A percentile compares a stretch with the other conserved stretches of the same genome.
Conservation (phyloP, 306 rosid species). For the Cucumis melo region DNA sequence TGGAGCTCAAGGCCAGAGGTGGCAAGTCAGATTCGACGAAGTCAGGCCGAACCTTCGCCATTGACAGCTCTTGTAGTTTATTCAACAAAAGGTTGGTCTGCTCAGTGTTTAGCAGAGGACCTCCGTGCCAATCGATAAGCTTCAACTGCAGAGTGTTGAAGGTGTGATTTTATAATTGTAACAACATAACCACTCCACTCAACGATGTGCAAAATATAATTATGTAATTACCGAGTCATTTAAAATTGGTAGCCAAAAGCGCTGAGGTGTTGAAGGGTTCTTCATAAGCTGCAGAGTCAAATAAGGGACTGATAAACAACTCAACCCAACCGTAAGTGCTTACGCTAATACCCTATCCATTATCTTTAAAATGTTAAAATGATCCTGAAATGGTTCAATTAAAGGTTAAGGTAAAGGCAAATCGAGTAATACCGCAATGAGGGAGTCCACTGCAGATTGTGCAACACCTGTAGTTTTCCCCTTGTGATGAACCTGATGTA, state of each 20-base stretch:
- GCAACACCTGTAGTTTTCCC: slow-evolving; percentile 59
- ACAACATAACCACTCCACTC: background rate
- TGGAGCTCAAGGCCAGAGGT: slow-evolving; percentile 40
- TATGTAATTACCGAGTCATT: slow-evolving; percentile 57
- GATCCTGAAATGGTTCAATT: too few species aligned
- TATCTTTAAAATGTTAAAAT: background rate
- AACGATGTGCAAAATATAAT: background rate
- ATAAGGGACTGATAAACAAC: background rate
- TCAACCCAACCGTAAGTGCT: too few species aligned
- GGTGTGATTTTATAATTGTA: background rate
- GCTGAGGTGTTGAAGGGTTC: slow-evolving; percentile 85
- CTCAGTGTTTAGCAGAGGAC: slow-evolving; percentile 55
- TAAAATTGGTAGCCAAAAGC: slow-evolving; percentile 84
- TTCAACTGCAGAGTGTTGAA: slow-evolving; percentile 43
- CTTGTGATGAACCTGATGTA: slow-evolving; percentile 39
- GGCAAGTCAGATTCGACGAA: slow-evolving; percentile 46
- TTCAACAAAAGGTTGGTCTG: slow-evolving; percentile 69
- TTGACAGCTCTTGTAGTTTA: slow-evolving; percentile 72
- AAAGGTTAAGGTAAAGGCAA: background rate
- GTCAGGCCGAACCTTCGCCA: slow-evolving; percentile 57
- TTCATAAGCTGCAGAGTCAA: slow-evolving; percentile 57
- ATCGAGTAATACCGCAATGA: slow-evolving; percentile 42
- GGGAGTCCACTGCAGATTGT: slow-evolving; percentile 62
- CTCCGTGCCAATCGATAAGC: slow-evolving; percentile 65
- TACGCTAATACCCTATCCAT: background rate